Evolutionary conservation across 176 grass and related monocot species (phyloP), one percentile per base, ranked within the genome.

Genomic region (Carex myosuroides): DNA sequence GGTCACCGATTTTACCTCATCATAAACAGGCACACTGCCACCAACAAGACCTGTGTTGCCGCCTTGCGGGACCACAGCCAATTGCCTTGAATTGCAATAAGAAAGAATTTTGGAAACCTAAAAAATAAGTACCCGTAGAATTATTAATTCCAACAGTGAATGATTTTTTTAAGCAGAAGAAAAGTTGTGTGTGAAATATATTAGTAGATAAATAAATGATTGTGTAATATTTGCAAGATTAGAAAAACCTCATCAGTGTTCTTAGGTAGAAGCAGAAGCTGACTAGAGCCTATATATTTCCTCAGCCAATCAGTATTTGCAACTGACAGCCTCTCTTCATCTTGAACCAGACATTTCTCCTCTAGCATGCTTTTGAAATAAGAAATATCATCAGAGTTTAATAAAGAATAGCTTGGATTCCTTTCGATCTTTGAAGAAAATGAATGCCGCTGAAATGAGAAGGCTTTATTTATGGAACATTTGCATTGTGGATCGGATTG

Each of bases 41-140:
- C 95, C 95, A 86, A 97, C 95, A 79, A 97, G 92, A 84, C 95
- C 95, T 89, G 95, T 97, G 30, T 97, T 97, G 55, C 95, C 94
- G 84, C 95, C 92, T 82, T 97, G 95, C 16, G 90, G 95, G 70
- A 94, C 95, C 65, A 97, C 89, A 21, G 95, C 92, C 86, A 97
- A 82, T 69, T 75, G 81, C 86, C 89, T 97, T 10, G 89, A 90
- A 85, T 97, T 88, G 80, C 95, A 97, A 85, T 94, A 91, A 84
- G 85, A 86, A 94, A 97, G 92, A 87, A 97, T 85, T 88, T 94
- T 97, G 94, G 95, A 94, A 65, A 97, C 92, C 95, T 97, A 87
- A 87, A 91, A 87, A 39, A 24, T 85, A 81, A 84, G 84, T 17
- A 18, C 80, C 81, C 86, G 83, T 69, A 13, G 70, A 65, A 70